phyloP scores from a whole-genome alignment of 2,329 filamentous ascomycete genomes.

The Aureobasidium namibiae region DNA sequence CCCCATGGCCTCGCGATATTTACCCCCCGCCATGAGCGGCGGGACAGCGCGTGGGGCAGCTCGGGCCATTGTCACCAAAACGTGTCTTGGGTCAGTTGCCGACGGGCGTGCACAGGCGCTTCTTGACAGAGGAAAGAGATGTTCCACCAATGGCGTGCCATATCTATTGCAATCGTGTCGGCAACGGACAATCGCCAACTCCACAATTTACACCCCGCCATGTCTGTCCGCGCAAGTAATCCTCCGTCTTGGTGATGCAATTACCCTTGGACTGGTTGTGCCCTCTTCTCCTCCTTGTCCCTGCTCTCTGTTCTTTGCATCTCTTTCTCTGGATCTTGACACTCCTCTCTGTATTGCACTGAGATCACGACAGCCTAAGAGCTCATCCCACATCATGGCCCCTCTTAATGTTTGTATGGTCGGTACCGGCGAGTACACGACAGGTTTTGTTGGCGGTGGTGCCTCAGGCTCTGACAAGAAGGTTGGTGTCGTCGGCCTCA shows the following conservation, averaged over 20 bases:
- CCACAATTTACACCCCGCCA: conserved; percentile 11
- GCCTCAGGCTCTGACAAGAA: conserved; percentile 90
- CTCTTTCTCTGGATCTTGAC: background rate
- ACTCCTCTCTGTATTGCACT: background rate
- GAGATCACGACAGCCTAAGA: background rate
- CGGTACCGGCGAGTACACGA: conserved; percentile 94
- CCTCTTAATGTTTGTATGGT: conserved; percentile 49
- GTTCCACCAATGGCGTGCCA: background rate
- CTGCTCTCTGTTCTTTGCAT: too few relatives aligned
- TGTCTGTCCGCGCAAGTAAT: background rate
- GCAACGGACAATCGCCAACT: conserved; percentile 5
- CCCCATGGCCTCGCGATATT: background rate
- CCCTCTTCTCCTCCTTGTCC: background rate
- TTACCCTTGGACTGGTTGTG: background rate
- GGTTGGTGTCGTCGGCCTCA: conserved; percentile 84
- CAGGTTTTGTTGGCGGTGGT: conserved; percentile 78
- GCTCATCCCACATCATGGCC: conserved; percentile 31
- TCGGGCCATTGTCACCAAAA: background rate
- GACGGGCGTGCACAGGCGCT: background rate
- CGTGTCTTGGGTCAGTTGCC: background rate
- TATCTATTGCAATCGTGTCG: background rate
- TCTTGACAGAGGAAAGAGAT: background rate
- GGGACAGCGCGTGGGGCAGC: background rate
- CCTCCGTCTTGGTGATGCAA: conserved; percentile 2
- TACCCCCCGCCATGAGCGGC: background rate